These are phyloP conservation scores for Penstemon barbatus DNA, from an alignment of 257 asterid species.

Conservation along the genomic window DNA sequence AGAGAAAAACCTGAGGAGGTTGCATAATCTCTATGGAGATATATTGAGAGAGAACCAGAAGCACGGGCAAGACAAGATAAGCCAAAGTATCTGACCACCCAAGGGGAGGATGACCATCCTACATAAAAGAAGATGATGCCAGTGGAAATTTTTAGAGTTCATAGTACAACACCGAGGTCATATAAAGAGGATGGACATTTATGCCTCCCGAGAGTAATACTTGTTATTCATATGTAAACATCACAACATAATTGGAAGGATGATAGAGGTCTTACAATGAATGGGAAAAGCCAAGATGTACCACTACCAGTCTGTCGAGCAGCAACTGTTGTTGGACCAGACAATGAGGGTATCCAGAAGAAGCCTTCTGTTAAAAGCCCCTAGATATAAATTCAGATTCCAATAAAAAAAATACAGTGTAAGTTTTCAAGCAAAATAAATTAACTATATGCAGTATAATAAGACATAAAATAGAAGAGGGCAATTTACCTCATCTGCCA, in stretches of 20 bases:
- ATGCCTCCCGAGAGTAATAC: slow-evolving; percentile 20
- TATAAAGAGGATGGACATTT: neutral
- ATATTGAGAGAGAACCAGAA: slow-evolving; percentile 73
- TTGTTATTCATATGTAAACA: neutral
- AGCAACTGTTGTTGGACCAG: slow-evolving; percentile 94
- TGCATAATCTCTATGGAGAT: slow-evolving; percentile 91
- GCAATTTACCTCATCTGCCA: slow-evolving; percentile 83
- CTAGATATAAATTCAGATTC: slow-evolving; percentile 38
- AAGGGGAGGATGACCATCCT: slow-evolving; percentile 99
- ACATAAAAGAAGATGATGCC: slow-evolving; percentile 18
- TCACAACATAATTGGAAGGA: slow-evolving; percentile 20
- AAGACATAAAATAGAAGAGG: neutral
- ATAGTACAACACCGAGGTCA: slow-evolving; percentile 7
- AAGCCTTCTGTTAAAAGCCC: slow-evolving; percentile 97
- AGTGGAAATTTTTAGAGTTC: slow-evolving; percentile 6
- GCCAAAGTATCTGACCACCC: slow-evolving; percentile 97
- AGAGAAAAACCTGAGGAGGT: slow-evolving; percentile 78
- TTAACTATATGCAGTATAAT: neutral
- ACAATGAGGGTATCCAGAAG: slow-evolving; percentile 97
- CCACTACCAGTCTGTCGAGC: slow-evolving; percentile 93
- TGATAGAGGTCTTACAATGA: slow-evolving; percentile 58
- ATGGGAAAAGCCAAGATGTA: slow-evolving; percentile 95
- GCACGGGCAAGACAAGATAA: slow-evolving; percentile 86
- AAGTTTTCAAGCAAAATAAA: slow-evolving; percentile 19
- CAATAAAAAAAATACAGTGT: slow-evolving; percentile 5